phyloP scores from a whole-genome alignment of 192 early-diverging fungal genomes.

The Paraglomus brasilianum region DNA sequence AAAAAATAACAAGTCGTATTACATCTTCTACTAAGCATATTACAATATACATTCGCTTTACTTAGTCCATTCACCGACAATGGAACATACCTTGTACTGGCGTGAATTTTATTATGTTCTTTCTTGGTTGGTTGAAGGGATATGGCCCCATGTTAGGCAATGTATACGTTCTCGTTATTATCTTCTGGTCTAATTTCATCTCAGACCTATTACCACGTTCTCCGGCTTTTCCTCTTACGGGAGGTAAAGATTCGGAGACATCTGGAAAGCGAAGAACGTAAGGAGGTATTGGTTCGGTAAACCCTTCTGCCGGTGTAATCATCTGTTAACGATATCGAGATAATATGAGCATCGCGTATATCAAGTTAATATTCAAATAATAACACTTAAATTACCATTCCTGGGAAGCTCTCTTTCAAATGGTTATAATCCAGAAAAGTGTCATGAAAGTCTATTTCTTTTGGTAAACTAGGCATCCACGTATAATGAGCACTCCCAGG shows the following conservation, averaged over 20 bases:
- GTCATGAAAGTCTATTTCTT: slow-evolving; percentile 78
- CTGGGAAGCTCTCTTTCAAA: slow-evolving; percentile 64
- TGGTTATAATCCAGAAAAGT: slow-evolving; percentile 87
- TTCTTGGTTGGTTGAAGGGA: slow-evolving; percentile 63
- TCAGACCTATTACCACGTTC: slow-evolving; percentile 34
- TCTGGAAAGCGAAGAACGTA: slow-evolving; percentile 75
- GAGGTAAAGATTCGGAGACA: slow-evolving; percentile 26
- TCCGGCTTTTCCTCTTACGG: slow-evolving; percentile 44
- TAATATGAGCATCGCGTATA: slow-evolving; percentile 12
- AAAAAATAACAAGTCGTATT: slow-evolving; percentile 6
- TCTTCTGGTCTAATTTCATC: slow-evolving; percentile 38
- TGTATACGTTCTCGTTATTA: slow-evolving; percentile 65
- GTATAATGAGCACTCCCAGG: slow-evolving; percentile 73
- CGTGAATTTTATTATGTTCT: slow-evolving; percentile 83
- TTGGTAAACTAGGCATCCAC: slow-evolving; percentile 51
- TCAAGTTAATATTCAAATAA: background rate
- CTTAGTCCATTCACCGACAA: slow-evolving; percentile 11
- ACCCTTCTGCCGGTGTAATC: slow-evolving; percentile 38
- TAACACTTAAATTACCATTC: slow-evolving; percentile 38
- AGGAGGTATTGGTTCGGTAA: slow-evolving; percentile 47
- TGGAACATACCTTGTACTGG: slow-evolving; percentile 63
- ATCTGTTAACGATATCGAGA: slow-evolving; percentile 23
- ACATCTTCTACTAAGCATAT: background rate
- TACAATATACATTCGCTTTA: background rate
- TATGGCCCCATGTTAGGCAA: slow-evolving; percentile 72